Conservation (phyloP, 352 stramenopile species). For the Halophytophthora polymorphica region DNA sequence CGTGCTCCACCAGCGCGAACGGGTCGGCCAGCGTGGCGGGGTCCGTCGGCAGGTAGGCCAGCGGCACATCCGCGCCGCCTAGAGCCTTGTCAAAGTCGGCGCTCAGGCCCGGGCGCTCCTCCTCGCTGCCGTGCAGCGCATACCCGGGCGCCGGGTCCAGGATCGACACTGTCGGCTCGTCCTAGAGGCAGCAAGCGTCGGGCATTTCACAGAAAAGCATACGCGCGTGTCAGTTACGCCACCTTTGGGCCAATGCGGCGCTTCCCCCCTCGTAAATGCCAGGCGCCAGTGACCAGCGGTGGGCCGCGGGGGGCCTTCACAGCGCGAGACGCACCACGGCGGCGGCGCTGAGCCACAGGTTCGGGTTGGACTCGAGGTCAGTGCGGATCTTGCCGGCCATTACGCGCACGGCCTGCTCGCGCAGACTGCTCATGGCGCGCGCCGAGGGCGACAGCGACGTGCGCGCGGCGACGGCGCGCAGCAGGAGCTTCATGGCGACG, state of each 20-base stretch:
- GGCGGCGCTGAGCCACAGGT: conserved; percentile 76
- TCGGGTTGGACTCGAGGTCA: conserved; percentile 77
- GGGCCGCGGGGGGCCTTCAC: too few relatives aligned
- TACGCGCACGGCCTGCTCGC: conserved; percentile 58
- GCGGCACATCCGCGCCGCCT: conserved; percentile 22
- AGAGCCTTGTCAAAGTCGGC: conserved; percentile 33
- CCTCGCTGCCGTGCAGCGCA: conserved; percentile 30
- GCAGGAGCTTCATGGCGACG: conserved; percentile 29
- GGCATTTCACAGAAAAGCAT: too few relatives aligned
- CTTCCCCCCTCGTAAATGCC: too few relatives aligned
- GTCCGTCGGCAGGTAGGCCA: conserved; percentile 56
- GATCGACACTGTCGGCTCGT: conserved; percentile 84
- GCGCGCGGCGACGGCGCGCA: conserved; percentile 21
- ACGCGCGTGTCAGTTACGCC: too few relatives aligned
- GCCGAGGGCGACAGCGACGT: conserved; percentile 10
- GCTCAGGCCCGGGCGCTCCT: conserved; percentile 33
- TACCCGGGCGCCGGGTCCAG: conserved; percentile 68
- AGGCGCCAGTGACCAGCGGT: too few relatives aligned
- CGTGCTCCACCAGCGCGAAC: conserved; percentile 89
- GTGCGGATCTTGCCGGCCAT: conserved; percentile 55
- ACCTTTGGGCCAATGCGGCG: too few relatives aligned
- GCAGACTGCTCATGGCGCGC: conserved; percentile 50
- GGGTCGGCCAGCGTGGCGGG: conserved; percentile 77
- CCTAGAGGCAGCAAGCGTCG: too few relatives aligned
- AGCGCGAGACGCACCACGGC: conserved; percentile 75